phyloP scores from a whole-genome alignment of 164 flowering plant species.

The Warburgia ugandensis region DNA sequence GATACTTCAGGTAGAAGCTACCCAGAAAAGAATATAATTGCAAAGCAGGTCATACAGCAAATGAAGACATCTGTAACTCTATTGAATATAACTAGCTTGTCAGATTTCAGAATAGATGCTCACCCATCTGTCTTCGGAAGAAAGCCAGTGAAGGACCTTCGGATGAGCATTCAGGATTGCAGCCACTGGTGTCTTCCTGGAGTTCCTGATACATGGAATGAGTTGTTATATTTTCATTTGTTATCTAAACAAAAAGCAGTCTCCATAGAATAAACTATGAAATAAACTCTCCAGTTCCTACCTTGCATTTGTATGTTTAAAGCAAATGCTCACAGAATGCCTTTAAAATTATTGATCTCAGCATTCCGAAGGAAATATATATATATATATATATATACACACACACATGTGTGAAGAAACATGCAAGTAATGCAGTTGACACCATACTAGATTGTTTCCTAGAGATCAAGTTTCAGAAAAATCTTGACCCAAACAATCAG shows the following conservation, averaged over 20 bases:
- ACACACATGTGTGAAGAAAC: too few relatives aligned
- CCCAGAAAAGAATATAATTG: constrained; percentile 54
- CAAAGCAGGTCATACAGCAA: constrained; percentile 52
- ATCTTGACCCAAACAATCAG: too few relatives aligned
- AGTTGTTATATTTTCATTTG: constrained; percentile 64
- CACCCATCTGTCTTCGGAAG: constrained; percentile 85
- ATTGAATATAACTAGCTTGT: constrained; percentile 61
- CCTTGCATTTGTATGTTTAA: too few relatives aligned
- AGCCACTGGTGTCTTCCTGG: constrained; percentile 99
- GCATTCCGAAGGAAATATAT: too few relatives aligned
- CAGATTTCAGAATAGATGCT: constrained; percentile 77
- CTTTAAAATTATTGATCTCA: too few relatives aligned
- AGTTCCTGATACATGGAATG: constrained; percentile 93
- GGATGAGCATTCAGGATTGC: constrained; percentile 58
- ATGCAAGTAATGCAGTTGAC: too few relatives aligned
- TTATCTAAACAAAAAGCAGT: constrained; percentile 18
- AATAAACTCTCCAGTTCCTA: too few relatives aligned
- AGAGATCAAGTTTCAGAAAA: too few relatives aligned
- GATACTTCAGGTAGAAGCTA: constrained; percentile 19
- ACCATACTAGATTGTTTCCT: too few relatives aligned
- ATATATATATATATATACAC: too few relatives aligned
- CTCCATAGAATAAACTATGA: constrained; percentile 7
- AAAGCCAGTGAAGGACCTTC: constrained; percentile 27
- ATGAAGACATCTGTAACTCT: constrained; percentile 74
- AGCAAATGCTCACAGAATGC: too few relatives aligned